A percentile compares a stretch with the other conserved stretches of the same genome.
phyloP scores from a whole-genome alignment of 225 moss, liverwort and hornwort genomes.

The Bryum argenteum region DNA sequence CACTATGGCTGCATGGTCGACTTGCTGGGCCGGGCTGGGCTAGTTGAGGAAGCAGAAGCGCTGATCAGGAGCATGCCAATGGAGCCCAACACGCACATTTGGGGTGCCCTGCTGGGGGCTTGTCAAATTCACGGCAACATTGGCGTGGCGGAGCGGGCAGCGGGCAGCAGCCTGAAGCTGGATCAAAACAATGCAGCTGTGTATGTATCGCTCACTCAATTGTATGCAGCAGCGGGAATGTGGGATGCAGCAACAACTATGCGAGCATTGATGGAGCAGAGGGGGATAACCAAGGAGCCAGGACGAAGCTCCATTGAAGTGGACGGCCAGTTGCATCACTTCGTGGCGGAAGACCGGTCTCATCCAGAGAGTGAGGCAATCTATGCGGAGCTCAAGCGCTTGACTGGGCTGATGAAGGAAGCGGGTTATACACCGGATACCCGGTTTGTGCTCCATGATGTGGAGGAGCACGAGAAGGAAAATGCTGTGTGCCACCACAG shows the following conservation, averaged over 20 bases:
- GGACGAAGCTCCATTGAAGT: constrained; percentile 59
- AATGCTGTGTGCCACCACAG: constrained; percentile 47
- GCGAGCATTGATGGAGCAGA: constrained; percentile 41
- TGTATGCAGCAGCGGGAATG: constrained; percentile 50
- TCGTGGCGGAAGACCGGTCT: constrained; percentile 46
- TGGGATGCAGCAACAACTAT: constrained; percentile 42
- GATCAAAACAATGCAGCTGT: constrained; percentile 47
- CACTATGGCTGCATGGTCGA: constrained; percentile 67
- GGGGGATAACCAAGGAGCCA: constrained; percentile 47
- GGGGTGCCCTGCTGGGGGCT: constrained; percentile 58
- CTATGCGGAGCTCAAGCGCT: constrained; percentile 37
- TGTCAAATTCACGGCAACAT: constrained; percentile 46
- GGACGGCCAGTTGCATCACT: constrained; percentile 40
- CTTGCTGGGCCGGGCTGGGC: constrained; percentile 53
- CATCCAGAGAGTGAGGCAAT: constrained; percentile 43
- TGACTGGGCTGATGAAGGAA: constrained; percentile 33
- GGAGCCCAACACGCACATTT: constrained; percentile 39
- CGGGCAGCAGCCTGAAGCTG: constrained; percentile 41
- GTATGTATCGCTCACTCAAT: constrained; percentile 43
- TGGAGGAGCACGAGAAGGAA: constrained; percentile 48
- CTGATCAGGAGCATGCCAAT: constrained; percentile 44
- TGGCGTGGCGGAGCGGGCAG: constrained; percentile 40
- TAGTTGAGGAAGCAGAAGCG: constrained; percentile 48
- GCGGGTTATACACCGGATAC: constrained; percentile 49
- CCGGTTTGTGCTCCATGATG: constrained; percentile 44